Conservation (phyloP, 2,329 filamentous ascomycete genomes). For the Cercospora sp. region DNA sequence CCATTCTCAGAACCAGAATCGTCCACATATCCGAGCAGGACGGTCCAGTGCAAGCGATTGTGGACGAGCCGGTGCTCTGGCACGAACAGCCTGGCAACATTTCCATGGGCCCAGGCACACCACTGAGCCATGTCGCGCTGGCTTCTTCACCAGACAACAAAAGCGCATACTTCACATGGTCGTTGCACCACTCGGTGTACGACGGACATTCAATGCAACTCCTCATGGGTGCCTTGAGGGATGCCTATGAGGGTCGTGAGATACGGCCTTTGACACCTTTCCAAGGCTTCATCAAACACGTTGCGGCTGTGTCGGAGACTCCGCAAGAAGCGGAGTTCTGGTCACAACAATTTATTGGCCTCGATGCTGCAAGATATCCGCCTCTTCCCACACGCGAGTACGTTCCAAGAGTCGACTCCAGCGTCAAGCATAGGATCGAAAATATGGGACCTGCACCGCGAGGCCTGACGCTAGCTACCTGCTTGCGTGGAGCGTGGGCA, state of each 20-base stretch:
- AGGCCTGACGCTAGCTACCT: conserved; percentile 5
- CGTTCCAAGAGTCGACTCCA: neutral
- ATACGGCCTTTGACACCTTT: conserved; percentile 2
- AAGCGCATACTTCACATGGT: neutral
- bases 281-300: conserved; percentile 8
- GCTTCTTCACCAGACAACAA: neutral
- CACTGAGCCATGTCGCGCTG: conserved; percentile 1
- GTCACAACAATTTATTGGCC: conserved; percentile 8
- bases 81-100: neutral
- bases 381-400: neutral
- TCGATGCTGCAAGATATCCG: conserved; percentile 7
- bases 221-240: neutral
- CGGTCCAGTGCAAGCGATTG: conserved; percentile 4
- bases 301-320: neutral
- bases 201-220: conserved; percentile 5
- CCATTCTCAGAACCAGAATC: conserved; percentile 1
- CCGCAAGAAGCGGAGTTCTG: conserved; percentile 6
- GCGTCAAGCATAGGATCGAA: neutral
- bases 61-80: neutral
- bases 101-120: neutral
- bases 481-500: conserved; percentile 17
- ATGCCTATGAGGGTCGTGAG: conserved; percentile 1
- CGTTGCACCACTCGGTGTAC: conserved; percentile 12
- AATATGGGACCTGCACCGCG: neutral
- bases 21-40: conserved; percentile 2